phyloP scores from a whole-genome alignment of 2,329 filamentous ascomycete genomes.

The Stemphylium beticola region DNA sequence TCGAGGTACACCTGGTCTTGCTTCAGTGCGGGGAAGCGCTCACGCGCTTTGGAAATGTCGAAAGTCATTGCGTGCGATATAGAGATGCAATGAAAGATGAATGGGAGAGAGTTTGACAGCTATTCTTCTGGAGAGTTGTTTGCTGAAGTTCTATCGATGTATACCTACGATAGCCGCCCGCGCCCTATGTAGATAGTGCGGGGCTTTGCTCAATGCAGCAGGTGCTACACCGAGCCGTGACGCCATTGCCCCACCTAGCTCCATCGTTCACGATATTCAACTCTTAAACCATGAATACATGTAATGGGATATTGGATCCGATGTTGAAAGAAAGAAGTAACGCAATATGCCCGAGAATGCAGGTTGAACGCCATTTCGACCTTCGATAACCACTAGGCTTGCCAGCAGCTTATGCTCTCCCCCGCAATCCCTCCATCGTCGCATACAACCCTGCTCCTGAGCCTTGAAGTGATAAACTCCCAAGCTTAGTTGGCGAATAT shows the following conservation, averaged over 20 bases:
- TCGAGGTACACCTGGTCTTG: conserved; percentile 75
- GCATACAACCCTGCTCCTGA: no score
- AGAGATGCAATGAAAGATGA: no score
- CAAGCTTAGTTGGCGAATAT: no score
- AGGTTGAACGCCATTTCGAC: no score
- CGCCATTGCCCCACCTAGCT: conserved; percentile 8
- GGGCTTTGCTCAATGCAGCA: conserved; percentile 15
- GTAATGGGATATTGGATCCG: background rate
- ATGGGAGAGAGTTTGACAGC: background rate
- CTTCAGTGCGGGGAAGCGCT: conserved; percentile 71
- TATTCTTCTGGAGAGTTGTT: background rate
- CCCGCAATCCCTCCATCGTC: no score
- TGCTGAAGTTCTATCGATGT: background rate
- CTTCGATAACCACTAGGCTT: no score
- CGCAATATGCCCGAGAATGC: background rate
- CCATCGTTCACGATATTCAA: background rate
- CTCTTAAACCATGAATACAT: background rate
- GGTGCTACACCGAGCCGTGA: conserved; percentile 11
- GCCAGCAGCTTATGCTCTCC: no score
- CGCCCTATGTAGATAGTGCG: conserved; percentile 11
- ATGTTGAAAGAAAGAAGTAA: background rate
- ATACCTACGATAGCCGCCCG: conserved; percentile 9
- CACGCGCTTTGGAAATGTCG: conserved; percentile 62
- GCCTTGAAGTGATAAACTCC: no score
- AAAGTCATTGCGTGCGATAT: conserved; percentile 45